These are phyloP conservation scores for Pleurotus platypus DNA, from an alignment of 768 basidiomycete genomes.

Conservation along the genomic window DNA sequence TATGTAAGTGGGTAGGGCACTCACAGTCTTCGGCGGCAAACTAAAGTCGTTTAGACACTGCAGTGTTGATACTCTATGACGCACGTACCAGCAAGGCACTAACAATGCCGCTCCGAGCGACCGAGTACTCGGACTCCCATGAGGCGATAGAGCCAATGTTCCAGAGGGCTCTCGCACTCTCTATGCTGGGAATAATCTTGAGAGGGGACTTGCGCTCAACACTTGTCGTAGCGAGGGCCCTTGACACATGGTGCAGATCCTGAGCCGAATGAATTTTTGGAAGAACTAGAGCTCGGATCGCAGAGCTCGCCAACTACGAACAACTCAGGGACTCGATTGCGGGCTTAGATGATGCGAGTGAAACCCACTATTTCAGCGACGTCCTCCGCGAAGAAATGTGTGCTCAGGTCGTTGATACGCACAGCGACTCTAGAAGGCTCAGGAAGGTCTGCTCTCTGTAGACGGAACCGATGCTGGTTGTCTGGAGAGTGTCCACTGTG, in stretches of 20 bases:
- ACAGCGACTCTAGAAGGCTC: constrained; percentile 56
- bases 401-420: constrained; percentile 64
- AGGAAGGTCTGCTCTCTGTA: constrained; percentile 32
- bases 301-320: constrained; percentile 26
- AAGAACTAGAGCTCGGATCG: constrained; percentile 68
- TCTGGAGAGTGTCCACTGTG: too few species aligned
- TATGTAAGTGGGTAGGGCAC: constrained; percentile 15
- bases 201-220: constrained; percentile 30
- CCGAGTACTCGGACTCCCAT: constrained; percentile 56
- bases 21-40: constrained; percentile 95
- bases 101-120: constrained; percentile 47
- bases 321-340: not conserved
- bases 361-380: constrained; percentile 51
- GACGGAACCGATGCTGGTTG: not conserved
- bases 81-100: constrained; percentile 62
- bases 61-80: not conserved
- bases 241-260: constrained; percentile 63
- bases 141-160: constrained; percentile 66
- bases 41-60: constrained; percentile 32
- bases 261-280: constrained; percentile 77
- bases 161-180: constrained; percentile 73
- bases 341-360: not conserved
- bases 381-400: constrained; percentile 65
- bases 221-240: constrained; percentile 21
- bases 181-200: constrained; percentile 76